Evolutionary conservation across 2,329 filamentous ascomycete genomes (phyloP).

Genomic region (Trichophyton mentagrophytes): DNA sequence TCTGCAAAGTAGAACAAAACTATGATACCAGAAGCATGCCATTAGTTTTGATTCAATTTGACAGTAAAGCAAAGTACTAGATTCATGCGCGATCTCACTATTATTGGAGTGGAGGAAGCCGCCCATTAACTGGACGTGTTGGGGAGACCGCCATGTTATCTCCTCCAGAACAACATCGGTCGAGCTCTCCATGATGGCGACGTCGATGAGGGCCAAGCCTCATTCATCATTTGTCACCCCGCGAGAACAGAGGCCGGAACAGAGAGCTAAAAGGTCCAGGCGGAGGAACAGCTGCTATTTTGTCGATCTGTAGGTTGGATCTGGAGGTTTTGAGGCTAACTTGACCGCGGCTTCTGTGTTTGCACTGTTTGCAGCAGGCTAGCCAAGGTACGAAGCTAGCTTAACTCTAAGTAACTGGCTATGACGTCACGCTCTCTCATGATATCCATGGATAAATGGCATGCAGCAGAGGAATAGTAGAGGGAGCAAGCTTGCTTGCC

Average conservation of each 20-base stretch:
- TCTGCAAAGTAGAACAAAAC: slow-evolving; percentile 51
- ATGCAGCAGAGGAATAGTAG: too few species aligned
- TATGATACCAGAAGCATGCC: slow-evolving; percentile 15
- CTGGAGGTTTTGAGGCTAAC: neutral
- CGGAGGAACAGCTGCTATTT: neutral
- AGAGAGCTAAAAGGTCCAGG: neutral
- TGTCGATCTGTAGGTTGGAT: neutral
- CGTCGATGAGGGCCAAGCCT: neutral
- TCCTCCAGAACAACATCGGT: slow-evolving; percentile 26
- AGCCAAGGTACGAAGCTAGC: too few species aligned
- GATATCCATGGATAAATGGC: too few species aligned
- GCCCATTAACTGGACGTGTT: slow-evolving; percentile 35
- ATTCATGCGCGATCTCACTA: slow-evolving; percentile 19
- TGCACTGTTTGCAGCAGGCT: slow-evolving; percentile 8
- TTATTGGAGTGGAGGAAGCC: slow-evolving; percentile 35
- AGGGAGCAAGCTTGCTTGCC: too few species aligned
- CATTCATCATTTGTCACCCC: neutral
- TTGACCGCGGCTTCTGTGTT: neutral
- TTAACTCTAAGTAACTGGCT: too few species aligned
- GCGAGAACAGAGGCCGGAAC: neutral
- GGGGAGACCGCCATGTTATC: slow-evolving; percentile 34
- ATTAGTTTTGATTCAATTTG: neutral
- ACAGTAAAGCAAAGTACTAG: neutral
- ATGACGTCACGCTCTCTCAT: slow-evolving; percentile 7
- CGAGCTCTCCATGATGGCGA: slow-evolving; percentile 8